Evolutionary conservation across 2,329 filamentous ascomycete genomes (phyloP).

Genomic region (Penicillium sp.): DNA sequence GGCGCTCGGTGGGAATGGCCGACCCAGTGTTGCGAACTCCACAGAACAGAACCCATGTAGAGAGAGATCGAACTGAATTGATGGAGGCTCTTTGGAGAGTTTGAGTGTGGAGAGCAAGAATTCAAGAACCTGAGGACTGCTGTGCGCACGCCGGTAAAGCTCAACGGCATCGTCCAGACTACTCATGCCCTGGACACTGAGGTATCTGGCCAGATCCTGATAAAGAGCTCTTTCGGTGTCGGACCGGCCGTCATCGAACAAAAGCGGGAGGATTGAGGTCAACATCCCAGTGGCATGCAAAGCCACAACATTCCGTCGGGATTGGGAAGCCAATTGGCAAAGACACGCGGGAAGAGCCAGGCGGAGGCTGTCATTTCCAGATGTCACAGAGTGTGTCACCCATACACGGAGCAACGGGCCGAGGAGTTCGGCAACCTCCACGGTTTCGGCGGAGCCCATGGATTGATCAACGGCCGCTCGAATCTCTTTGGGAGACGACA

Average conservation of each 20-base stretch:
- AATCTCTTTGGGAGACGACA: constrained; percentile 26
- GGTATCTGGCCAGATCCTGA: constrained; percentile 66
- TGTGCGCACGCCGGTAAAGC: constrained; percentile 64
- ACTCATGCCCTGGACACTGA: constrained; percentile 77
- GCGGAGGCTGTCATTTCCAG: constrained; percentile 36
- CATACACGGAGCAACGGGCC: constrained; percentile 49
- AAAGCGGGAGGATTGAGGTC: constrained; percentile 66
- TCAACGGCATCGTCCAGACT: constrained; percentile 81
- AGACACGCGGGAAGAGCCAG: constrained; percentile 70
- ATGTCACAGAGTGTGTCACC: constrained; percentile 63
- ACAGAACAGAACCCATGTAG: constrained; percentile 86
- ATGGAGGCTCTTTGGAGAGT: constrained; percentile 75
- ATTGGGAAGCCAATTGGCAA: constrained; percentile 61
- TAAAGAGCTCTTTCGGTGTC: constrained; percentile 63
- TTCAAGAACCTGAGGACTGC: constrained; percentile 60
- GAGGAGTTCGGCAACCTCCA: constrained; percentile 47
- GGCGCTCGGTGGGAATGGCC: constrained; percentile 79
- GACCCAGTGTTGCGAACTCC: constrained; percentile 83
- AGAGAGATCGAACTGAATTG: constrained; percentile 92
- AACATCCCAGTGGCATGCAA: constrained; percentile 75
- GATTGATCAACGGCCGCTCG: constrained; percentile 38
- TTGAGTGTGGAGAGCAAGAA: constrained; percentile 77
- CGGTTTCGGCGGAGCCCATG: constrained; percentile 46
- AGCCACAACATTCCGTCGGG: constrained; percentile 70
- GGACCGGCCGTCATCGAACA: constrained; percentile 62